Evolutionary conservation across 352 stramenopile genomes (phyloP), one percentile per base, ranked within the genome.

Genomic region (Phytophthora idaei): DNA sequence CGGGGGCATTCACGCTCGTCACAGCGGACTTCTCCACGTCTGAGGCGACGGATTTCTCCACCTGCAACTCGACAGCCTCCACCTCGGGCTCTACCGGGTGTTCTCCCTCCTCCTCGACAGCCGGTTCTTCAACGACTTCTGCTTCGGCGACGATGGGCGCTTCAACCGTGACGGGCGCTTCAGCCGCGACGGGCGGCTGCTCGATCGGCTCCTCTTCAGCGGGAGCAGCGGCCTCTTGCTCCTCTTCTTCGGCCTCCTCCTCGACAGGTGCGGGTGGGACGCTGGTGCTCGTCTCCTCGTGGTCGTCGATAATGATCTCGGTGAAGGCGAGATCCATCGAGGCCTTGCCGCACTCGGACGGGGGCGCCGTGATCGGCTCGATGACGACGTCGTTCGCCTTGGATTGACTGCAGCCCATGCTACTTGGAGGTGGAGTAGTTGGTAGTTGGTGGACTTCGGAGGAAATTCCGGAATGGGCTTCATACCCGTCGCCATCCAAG

Each of bases 351-450:
- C 64, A 73, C 44, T 76, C 64, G 46, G 64, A 71, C 57, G 67
- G 32, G 4, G 63, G 64, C 7, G 68, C 58, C 36, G 64, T 69
- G 46, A 57, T 60, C 45, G 69, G 62, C 53, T 82, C 74, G 15
- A 81, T 49, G 41, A 87, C 73, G 46, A 83, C 71, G 29, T 85
- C 71, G 63, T 76, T 82, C 57, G 71, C 62, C 52, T 76, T 87
- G 54, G 82, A 90, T 73, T 89, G 80, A 57, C 63, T 70, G 82
- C 82, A 90, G 72, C 82, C 82, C 82, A 90, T 90, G 37, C 47
- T 66, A 21, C 15, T 63, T 57, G 41, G 25, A 41, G 29, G 25
- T 31, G 50, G 27, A 28, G 41, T 50, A 44, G 41, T 41, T 36
- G 45, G 28, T 32, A 49, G 44, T 28, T 45, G 21, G 28, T 39